Base-by-base conservation (phyloP, 768 basidiomycete species). In the Artomyces pyxidatus region DNA sequence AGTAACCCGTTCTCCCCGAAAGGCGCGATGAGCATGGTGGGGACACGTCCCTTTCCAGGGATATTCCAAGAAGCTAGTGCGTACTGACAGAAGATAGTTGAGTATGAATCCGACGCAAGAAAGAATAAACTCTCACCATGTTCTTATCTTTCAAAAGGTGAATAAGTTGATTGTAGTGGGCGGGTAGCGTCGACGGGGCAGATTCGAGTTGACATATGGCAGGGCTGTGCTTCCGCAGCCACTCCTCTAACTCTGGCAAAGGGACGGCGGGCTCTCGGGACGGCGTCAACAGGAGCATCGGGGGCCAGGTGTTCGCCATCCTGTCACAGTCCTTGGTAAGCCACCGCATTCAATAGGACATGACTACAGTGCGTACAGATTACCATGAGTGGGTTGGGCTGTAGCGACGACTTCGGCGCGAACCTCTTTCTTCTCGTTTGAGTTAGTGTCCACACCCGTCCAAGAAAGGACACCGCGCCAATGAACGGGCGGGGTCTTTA, bases 361-460 rank as follows among this genome's bases (percentile, higher is more conserved):
- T 32, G 12, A 26, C 5, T 14, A 26, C n/a, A n/a, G n/a, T n/a
- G n/a, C 55, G 44, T n/a, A 57, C 56, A 51, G 30, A 30, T 51
- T 46, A 17, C 50, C 53, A 7, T 10, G 39, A 6, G 46, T 22
- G n/a, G n/a, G n/a, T n/a, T n/a, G n/a, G 2, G 47, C 50, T 5
- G 17, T 47, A 22, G 53, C 56, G 17, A 46, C 21, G 16, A 55
- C 44, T 26, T 55, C 53, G 12, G 53, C 50, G 4, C 45, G 55
- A 19, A 55, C 50, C 47, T 54, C 53, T 19, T 55, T 55, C 49
- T 42, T 55, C 46, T 47, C 50, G 11, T 54, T 50, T 29, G 53
- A 45, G 3, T 32, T 37, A 16, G 53, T 30, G 37, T 54, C 49
- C 6, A 48, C 45, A 21, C 56, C 56, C 35, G 41, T 54, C 56